Evolutionary conservation across 768 basidiomycete genomes (phyloP).

Genomic region (Leccinum truebloodii): DNA sequence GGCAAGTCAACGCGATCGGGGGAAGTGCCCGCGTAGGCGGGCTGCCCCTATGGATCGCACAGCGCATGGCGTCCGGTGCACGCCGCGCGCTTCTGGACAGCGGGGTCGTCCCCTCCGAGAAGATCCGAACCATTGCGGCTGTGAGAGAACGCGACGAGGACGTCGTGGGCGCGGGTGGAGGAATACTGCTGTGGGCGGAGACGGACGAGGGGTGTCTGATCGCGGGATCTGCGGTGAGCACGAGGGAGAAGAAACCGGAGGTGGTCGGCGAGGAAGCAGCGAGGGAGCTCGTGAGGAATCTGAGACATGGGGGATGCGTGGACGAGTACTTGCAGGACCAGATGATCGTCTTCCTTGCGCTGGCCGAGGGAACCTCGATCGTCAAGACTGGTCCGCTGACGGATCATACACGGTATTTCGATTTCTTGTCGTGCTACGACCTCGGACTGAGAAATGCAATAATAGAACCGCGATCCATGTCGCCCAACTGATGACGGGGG

Average conservation of each 20-base stretch:
- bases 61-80: conserved; percentile 59
- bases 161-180: conserved; percentile 64
- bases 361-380: conserved; percentile 64
- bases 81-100: conserved; percentile 39
- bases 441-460: neutral
- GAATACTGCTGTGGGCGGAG: conserved; percentile 76
- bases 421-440: neutral
- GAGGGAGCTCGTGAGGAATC: conserved; percentile 52
- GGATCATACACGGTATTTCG: conserved; percentile 63
- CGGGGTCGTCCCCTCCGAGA: conserved; percentile 26
- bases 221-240: conserved; percentile 67
- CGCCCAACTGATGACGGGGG: conserved; percentile 66
- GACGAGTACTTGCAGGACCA: conserved; percentile 76
- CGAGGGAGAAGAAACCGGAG: conserved; percentile 46
- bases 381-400: conserved; percentile 58
- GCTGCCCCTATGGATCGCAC: conserved; percentile 56
- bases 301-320: conserved; percentile 68
- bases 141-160: conserved; percentile 45
- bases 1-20: conserved; percentile 48
- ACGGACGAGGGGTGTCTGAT: conserved; percentile 65
- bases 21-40: conserved; percentile 70
- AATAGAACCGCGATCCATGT: conserved; percentile 71
- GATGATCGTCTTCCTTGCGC: conserved; percentile 74
- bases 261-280: conserved; percentile 63
- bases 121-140: conserved; percentile 41